These are phyloP conservation scores for Cardamine resedifolia DNA, from an alignment of 345 rosid species.

Conservation along the genomic window DNA sequence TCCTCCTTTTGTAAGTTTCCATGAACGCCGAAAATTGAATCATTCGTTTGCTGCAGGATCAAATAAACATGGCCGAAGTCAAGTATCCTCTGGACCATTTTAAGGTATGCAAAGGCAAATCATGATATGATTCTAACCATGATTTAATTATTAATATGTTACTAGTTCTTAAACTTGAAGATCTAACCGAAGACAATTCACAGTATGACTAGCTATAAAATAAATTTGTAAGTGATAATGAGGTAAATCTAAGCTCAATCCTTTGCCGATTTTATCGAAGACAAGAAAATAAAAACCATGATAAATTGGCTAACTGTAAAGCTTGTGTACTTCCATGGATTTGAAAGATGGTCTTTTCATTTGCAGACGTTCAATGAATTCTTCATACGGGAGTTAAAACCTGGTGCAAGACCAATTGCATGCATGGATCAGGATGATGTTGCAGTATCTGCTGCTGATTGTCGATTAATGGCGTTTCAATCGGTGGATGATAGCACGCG, in stretches of 20 bases:
- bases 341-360: slow-evolving; percentile 15
- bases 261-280: background rate
- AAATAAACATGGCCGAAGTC: slow-evolving; percentile 85
- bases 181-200: background rate
- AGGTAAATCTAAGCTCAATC: slow-evolving; percentile 3
- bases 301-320: slow-evolving; percentile 4
- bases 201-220: slow-evolving; percentile 8
- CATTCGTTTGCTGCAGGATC: slow-evolving; percentile 61
- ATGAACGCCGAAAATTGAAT: slow-evolving; percentile 7
- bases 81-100: slow-evolving; percentile 87
- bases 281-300: background rate
- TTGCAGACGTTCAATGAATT: slow-evolving; percentile 93
- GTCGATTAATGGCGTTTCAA: slow-evolving; percentile 84
- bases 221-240: background rate
- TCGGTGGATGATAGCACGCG: slow-evolving; percentile 61
- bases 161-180: slow-evolving; percentile 8
- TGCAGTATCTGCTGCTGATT: slow-evolving; percentile 85
- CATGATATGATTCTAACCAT: background rate
- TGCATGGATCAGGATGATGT: slow-evolving; percentile 55
- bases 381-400: slow-evolving; percentile 87
- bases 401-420: slow-evolving; percentile 82
- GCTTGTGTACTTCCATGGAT: slow-evolving; percentile 16
- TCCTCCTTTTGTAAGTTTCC: slow-evolving; percentile 10
- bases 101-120: slow-evolving; percentile 59
- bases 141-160: background rate